These are phyloP conservation scores for Mycena galopus DNA, from an alignment of 768 basidiomycete genomes.

Conservation along the genomic window DNA sequence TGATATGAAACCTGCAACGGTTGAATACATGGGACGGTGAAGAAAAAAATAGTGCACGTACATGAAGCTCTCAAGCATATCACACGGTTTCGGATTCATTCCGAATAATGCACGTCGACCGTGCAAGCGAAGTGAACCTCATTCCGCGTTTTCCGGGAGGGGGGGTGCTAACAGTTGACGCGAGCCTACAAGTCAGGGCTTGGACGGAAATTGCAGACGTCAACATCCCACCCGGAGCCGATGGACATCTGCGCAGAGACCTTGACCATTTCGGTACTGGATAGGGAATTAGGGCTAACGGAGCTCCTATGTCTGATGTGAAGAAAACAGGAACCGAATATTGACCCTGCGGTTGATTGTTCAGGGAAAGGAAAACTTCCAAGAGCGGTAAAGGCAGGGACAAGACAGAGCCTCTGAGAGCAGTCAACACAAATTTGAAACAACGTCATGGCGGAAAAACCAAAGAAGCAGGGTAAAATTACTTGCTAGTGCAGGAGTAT, in stretches of 20 bases:
- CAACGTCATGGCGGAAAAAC: constrained; percentile 3
- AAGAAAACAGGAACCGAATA: constrained; percentile 5
- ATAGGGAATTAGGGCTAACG: constrained; percentile 25
- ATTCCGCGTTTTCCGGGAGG: constrained; percentile 25
- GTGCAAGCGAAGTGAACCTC: constrained; percentile 23
- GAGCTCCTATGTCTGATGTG: constrained; percentile 15
- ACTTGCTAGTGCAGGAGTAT: background rate
- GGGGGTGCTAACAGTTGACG: constrained; percentile 11
- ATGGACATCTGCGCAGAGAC: constrained; percentile 5
- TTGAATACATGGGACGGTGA: constrained; percentile 4
- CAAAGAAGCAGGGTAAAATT: background rate
- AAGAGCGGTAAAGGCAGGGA: background rate
- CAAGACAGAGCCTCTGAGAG: background rate
- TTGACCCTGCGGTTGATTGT: background rate
- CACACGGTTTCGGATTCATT: constrained; percentile 5
- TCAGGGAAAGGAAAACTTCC: background rate
- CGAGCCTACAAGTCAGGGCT: constrained; percentile 13
- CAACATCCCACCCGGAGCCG: constrained; percentile 19
- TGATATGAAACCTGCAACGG: constrained; percentile 11
- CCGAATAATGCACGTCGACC: constrained; percentile 4
- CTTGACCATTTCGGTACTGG: constrained; percentile 20
- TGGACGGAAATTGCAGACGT: constrained; percentile 17
- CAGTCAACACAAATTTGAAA: constrained; percentile 14
- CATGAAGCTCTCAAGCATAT: constrained; percentile 8
- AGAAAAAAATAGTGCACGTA: background rate